Percentiles rank a stretch among this genome's conserved stretches.
Evolutionary conservation across 768 basidiomycete species (phyloP).

Genomic region (Amanita rubescens): DNA sequence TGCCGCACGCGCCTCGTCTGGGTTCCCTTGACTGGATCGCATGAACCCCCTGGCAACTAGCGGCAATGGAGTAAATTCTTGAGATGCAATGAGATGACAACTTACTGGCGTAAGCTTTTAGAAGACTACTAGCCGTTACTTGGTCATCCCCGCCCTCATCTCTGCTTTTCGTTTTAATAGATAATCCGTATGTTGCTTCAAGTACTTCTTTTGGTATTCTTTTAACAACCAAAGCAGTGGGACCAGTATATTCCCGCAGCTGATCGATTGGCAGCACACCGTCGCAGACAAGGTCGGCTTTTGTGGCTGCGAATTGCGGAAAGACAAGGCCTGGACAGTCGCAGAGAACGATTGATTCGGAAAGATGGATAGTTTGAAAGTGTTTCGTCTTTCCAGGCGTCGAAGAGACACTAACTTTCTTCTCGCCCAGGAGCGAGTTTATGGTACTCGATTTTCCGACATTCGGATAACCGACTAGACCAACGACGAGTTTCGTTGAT

Average conservation of each 20-base stretch:
- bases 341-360: conserved; percentile 77
- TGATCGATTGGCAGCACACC: conserved; percentile 98
- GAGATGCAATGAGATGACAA: conserved; percentile 15
- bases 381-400: conserved; percentile 99
- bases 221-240: conserved; percentile 66
- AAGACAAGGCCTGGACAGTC: conserved; percentile 99
- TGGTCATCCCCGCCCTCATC: conserved; percentile 86
- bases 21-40: conserved; percentile 92
- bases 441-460: conserved; percentile 98
- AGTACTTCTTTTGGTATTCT: conserved; percentile 76
- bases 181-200: conserved; percentile 86
- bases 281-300: conserved; percentile 93
- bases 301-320: conserved; percentile 96
- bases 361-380: conserved; percentile 97
- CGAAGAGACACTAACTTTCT: conserved; percentile 96
- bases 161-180: conserved; percentile 49
- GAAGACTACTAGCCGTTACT: conserved; percentile 69
- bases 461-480: conserved; percentile 96
- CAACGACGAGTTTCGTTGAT: conserved; percentile 66
- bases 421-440: conserved; percentile 91
- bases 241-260: conserved; percentile 88
- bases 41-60: conserved; percentile 90
- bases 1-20: conserved; percentile 92
- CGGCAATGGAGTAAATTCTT: conserved; percentile 8
- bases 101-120: conserved; percentile 91